phyloP scores from a whole-genome alignment of 192 early-diverging fungal species.

The Podila verticillata region DNA sequence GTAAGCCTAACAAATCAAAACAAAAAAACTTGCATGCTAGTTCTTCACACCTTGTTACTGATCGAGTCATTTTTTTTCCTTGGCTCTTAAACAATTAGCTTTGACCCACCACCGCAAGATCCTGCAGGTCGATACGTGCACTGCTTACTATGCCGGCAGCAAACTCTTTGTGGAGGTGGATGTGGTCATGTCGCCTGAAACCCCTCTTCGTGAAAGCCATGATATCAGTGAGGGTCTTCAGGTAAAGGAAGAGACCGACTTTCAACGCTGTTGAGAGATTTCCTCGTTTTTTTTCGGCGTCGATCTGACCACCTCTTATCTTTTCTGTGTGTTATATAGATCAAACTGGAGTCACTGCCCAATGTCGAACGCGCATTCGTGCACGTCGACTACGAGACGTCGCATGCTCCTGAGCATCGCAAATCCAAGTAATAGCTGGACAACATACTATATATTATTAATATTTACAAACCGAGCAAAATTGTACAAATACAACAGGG shows the following conservation, averaged over 20 bases:
- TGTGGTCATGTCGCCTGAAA: constrained; percentile 90
- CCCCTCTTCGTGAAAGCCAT: constrained; percentile 83
- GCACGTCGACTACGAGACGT: constrained; percentile 92
- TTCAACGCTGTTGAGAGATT: not conserved
- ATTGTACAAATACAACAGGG: no score
- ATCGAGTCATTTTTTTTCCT: not conserved
- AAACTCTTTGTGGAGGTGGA: constrained; percentile 96
- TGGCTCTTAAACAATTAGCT: constrained; percentile 51
- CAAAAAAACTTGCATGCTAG: no score
- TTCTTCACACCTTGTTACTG: not conserved
- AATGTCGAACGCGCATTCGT: constrained; percentile 95
- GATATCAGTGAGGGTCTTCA: constrained; percentile 94
- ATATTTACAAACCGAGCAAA: not conserved
- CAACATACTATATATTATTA: not conserved
- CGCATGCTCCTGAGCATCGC: constrained; percentile 83
- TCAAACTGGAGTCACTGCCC: constrained; percentile 84
- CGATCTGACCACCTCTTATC: not conserved
- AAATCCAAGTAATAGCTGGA: constrained; percentile 43
- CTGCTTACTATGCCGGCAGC: constrained; percentile 90
- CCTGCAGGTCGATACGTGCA: constrained; percentile 80
- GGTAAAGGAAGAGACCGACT: constrained; percentile 2
- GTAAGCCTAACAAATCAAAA: constrained; percentile 20
- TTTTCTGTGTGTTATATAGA: constrained; percentile 19
- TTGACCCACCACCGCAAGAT: constrained; percentile 75
- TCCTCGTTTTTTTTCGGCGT: not conserved